A percentile compares a stretch with the other conserved stretches of the same genome.
Evolutionary conservation across 2,329 filamentous ascomycete species (phyloP).

Genomic region (Aureobasidium subglaciale): DNA sequence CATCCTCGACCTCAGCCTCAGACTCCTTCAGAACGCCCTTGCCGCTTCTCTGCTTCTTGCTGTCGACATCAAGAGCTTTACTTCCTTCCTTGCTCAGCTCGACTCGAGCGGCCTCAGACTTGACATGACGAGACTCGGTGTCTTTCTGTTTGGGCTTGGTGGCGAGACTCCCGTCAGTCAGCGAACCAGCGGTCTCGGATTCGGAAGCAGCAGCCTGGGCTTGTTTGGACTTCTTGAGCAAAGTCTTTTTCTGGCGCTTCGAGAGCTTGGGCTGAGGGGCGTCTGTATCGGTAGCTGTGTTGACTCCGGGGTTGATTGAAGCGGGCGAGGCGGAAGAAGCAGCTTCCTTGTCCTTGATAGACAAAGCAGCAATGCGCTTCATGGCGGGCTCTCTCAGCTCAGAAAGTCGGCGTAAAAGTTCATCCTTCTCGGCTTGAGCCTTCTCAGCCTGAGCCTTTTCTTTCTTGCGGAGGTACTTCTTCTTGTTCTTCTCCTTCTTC

Average conservation of each 20-base stretch:
- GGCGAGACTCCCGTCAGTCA: too few species aligned
- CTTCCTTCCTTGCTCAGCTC: neutral
- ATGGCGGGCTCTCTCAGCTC: neutral
- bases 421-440: neutral
- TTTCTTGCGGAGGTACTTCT: conserved; percentile 2
- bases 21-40: neutral
- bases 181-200: neutral
- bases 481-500: neutral
- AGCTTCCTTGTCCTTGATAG: neutral
- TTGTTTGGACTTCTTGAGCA: conserved; percentile 9
- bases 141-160: too few species aligned
- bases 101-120: too few species aligned
- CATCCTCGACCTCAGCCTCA: neutral
- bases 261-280: neutral
- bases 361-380: neutral
- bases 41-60: neutral
- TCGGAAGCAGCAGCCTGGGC: neutral
- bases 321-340: neutral
- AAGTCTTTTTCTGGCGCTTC: conserved; percentile 8
- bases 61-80: neutral
- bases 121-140: neutral
- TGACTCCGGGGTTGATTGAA: neutral
- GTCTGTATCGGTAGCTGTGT: neutral
- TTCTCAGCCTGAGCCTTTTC: neutral
- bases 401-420: neutral